A percentile compares a stretch with the other conserved stretches of the same genome.
phyloP scores from a whole-genome alignment of 2,329 filamentous ascomycete species.

The Colletotrichum noveboracense region DNA sequence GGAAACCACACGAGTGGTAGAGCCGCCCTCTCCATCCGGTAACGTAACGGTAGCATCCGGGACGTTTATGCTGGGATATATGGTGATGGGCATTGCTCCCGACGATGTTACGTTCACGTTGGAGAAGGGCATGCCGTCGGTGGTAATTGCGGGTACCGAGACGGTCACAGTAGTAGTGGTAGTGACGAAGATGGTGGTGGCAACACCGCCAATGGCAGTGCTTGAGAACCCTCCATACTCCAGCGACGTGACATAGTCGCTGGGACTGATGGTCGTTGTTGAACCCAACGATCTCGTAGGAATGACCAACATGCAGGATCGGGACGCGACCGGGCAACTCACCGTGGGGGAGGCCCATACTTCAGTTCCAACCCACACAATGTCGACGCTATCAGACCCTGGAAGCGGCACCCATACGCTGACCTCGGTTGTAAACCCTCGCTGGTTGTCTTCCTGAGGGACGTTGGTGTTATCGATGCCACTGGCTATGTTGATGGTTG shows the following conservation, averaged over 20 bases:
- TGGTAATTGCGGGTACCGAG: slow-evolving; percentile 6
- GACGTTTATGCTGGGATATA: slow-evolving; percentile 21
- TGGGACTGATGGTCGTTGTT: slow-evolving; percentile 21
- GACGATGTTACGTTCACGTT: slow-evolving; percentile 24
- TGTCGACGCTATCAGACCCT: slow-evolving; percentile 23
- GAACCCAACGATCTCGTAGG: slow-evolving; percentile 22
- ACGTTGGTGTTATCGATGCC: background rate
- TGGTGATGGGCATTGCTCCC: background rate
- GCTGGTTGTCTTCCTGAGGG: background rate
- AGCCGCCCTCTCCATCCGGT: slow-evolving; percentile 22
- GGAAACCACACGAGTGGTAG: slow-evolving; percentile 19
- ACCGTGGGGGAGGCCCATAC: slow-evolving; percentile 14
- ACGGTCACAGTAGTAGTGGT: slow-evolving; percentile 20
- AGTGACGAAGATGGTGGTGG: background rate
- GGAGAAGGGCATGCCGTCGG: slow-evolving; percentile 19
- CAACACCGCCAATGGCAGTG: background rate
- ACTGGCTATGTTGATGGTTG: slow-evolving; percentile 15
- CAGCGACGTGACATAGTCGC: slow-evolving; percentile 23
- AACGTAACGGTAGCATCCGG: slow-evolving; percentile 13
- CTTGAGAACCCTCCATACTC: slow-evolving; percentile 24
- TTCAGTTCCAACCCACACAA: slow-evolving; percentile 26
- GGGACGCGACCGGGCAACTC: slow-evolving; percentile 10
- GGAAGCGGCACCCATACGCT: slow-evolving; percentile 29
- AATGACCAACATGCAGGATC: slow-evolving; percentile 26
- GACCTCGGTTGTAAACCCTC: slow-evolving; percentile 29